Evolutionary conservation across 805 yeast species (phyloP), one percentile per base, ranked within the genome.

Genomic region (Tetrapisispora namnaoensis): DNA sequence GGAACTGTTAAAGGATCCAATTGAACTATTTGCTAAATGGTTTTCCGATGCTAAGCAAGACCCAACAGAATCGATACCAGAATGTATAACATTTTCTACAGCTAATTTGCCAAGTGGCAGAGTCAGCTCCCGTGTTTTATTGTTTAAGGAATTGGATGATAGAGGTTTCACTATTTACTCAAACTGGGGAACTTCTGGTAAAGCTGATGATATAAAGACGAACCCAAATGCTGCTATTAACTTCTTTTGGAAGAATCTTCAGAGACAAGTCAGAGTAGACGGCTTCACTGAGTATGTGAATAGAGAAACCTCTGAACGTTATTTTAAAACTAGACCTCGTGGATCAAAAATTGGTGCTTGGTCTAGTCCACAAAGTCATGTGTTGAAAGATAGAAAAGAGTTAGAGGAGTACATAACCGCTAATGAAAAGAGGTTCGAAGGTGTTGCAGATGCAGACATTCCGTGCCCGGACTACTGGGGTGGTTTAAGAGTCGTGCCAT

Each of bases 381-480:
- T 71, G 2, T 72, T 90, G 36, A 58, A 62, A 14, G 65, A 71
- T 40, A 73, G 96, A 53, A 77, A 77, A 16, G 85, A 78, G 56
- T 76, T 91, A 51, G 85, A 89, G 36, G 59, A 62, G 0, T 58
- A 73, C 16, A 79, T 79, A 46, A 61, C 65, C 11, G 62, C 70
- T 27, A 74, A 70, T 51, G 81, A 73, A 49, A 68, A 74, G 48
- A 74, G 79, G 62, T 87, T 86, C 53, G 77, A 79, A 53, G 80
- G 74, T 38, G 64, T 68, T 39, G 78, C 78, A 36, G 80, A 81
- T 37, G 78, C 78, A 35, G 80, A 81, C 37, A 79, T 93, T 41
- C 95, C 95, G 28, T 84, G 95, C 54, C 99, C 99, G 16, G 90
- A 86, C 35, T 83, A 72, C 63, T 93, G 99, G 99, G 99, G 98